Base-by-base conservation (phyloP, 305 asterid genomes). In the Fraxinus floribunda region DNA sequence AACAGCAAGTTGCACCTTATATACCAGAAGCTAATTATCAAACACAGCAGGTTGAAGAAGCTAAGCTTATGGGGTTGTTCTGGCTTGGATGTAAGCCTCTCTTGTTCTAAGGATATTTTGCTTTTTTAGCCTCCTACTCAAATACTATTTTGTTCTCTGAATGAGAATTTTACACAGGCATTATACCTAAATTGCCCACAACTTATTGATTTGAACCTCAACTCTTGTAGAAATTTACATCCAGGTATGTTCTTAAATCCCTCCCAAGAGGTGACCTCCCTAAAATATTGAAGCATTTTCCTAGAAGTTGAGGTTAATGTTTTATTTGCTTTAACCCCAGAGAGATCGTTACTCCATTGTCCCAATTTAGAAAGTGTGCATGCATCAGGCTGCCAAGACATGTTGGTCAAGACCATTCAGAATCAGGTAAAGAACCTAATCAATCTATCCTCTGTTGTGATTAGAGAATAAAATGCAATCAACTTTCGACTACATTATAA, bases 21-120 rank as follows among this genome's bases (percentile, higher is more conserved):
- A 71, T 91, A 92, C 88, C 99, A 97, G 85, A 97, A 97, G 93
- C 75, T 95, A 86, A 92, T 97, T 64, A 94, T 97, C 83, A 97
- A 97, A 88, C 99, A 97, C 85, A 90, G 77, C 87, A 88, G 89
- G 79, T 82, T 97, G 91, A 94, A 90, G 91, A 93, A 93, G 87
- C 90, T 94, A 78, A 97, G 98, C 90, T 90, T 97, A 75, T 97
- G 99, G 99, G 99, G 99, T 66, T 97, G 99, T 86, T 94, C 98
- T 49, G 98, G 97, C 72, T 89, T 97, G 86, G 97, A 97, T 89
- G 99, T 97, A 86, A 91, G 97, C 82, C 85, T 87, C 81, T 81
- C 72, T 68, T 24, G 26, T 49, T 76, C 68, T 9, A 77, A 15
- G 4, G 15, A 9, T 44, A 71, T 70, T 44, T 9, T 64, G 4